Base-by-base conservation (phyloP, 345 rosid species). In the Rhodamnia rubescens region DNA sequence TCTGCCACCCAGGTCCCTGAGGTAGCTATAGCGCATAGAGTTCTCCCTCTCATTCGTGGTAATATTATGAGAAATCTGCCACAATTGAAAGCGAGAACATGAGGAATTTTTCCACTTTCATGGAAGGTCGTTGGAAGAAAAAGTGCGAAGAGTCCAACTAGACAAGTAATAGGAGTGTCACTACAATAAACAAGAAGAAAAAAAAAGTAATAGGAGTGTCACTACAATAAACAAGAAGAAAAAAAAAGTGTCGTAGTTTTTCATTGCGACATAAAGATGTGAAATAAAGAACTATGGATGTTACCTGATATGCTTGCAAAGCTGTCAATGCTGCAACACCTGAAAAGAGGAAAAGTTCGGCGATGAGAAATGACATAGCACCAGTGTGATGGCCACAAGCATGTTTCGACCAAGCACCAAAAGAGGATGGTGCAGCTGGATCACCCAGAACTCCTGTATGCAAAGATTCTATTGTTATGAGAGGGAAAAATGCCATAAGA, bases 11-110 rank as follows among this genome's bases (percentile, higher is more conserved):
- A 92, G 91, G 82, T 95, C 96, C 90, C 92, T 93, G 14, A 96
- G 95, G 93, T 96, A 95, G 91, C 94, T 94, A 87, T 95, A 95
- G 26, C 98, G 97, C 90, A 92, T 74, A 36, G 89, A 90, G 53
- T 96, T 95, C 59, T 94, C 98, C 96, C 94, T 94, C 91, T 96
- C 99, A 74, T 96, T 96, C 13, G 98, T 93, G 84, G 98, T 96
- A 89, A 96, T 92, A 86, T 96, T 96, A 86, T 94, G 94, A 82
- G 98, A 92, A 87, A 96, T 96, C 98, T 96, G 88, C 80, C 50
- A 7, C n/a, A 26, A 53, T 61, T 36, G 16, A 64, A 64, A 64
- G 75, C 6, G 0, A 64, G 75, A 29, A 29, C 75, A 29, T 64
- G 29, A 69, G 47, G 47, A 69, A 18, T 18, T 32, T 69, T 0